Percentiles rank a stretch among this genome's conserved stretches.
These are phyloP conservation scores for Suillus lakei DNA, from an alignment of 768 basidiomycete species.

Conservation along the genomic window DNA sequence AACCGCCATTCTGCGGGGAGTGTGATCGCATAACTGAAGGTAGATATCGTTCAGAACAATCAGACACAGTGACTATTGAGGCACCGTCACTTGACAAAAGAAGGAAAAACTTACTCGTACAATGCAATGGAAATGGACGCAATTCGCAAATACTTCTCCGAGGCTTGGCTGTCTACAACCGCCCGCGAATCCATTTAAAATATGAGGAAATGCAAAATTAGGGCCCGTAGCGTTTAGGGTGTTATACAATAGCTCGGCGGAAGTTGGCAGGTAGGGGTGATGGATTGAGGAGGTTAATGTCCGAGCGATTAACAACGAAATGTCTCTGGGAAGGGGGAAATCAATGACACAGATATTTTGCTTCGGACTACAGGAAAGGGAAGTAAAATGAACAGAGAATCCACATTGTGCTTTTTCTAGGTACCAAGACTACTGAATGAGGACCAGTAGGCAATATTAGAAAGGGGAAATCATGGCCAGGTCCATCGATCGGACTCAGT, in stretches of 20 bases:
- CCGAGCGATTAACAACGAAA: background rate
- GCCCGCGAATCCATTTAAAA: background rate
- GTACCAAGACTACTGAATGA: background rate
- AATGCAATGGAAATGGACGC: conserved; percentile 42
- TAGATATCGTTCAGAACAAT: conserved; percentile 1
- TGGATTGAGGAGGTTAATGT: background rate
- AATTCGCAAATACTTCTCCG: conserved; percentile 40
- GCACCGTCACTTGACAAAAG: background rate
- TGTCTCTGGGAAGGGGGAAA: background rate
- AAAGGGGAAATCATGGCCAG: background rate
- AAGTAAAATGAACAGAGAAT: background rate
- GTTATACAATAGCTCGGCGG: background rate
- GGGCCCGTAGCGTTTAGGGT: background rate
- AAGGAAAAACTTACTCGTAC: conserved; percentile 39
- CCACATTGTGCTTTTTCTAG: background rate
- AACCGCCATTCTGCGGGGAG: conserved; percentile 38
- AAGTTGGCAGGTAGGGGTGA: background rate
- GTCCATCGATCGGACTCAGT: background rate
- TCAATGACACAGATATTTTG: background rate
- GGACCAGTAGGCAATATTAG: background rate
- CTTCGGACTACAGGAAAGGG: background rate
- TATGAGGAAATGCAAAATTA: background rate
- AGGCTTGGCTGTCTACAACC: conserved; percentile 8
- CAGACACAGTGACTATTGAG: background rate
- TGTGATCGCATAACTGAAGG: conserved; percentile 36